Conservation (phyloP, 768 basidiomycete species). For the Leccinellum luteum region DNA sequence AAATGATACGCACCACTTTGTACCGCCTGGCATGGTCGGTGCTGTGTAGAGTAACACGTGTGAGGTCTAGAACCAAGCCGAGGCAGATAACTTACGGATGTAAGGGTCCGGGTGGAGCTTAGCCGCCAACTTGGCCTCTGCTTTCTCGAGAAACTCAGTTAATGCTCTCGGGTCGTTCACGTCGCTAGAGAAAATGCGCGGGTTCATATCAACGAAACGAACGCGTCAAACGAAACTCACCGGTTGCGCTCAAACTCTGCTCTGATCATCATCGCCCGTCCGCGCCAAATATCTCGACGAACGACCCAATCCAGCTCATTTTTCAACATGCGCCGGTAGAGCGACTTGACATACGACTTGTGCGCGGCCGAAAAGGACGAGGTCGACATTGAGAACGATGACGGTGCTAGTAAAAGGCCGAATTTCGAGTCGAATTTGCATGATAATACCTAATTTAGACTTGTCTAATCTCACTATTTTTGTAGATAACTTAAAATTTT, state of each 20-base stretch:
- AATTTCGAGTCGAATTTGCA: constrained; percentile 7
- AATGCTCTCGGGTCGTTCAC: constrained; percentile 83
- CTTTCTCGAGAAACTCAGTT: constrained; percentile 71
- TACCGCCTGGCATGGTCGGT: constrained; percentile 81
- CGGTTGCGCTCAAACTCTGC: constrained; percentile 93
- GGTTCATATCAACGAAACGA: constrained; percentile 13
- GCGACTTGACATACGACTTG: constrained; percentile 83
- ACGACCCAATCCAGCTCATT: constrained; percentile 91
- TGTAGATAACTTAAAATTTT: not conserved
- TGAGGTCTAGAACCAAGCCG: not conserved
- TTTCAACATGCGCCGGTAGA: constrained; percentile 84
- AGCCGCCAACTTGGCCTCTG: constrained; percentile 68
- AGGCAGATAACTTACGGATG: constrained; percentile 62
- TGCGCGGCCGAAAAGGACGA: constrained; percentile 71
- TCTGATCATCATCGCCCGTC: constrained; percentile 79
- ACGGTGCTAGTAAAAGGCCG: not conserved
- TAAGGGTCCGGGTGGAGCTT: constrained; percentile 89
- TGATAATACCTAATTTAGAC: constrained; percentile 16
- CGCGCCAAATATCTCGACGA: constrained; percentile 82
- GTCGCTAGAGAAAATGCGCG: constrained; percentile 45
- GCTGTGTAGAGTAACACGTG: constrained; percentile 42
- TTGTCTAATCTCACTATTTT: not conserved
- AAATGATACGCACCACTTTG: constrained; percentile 77
- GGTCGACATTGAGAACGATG: constrained; percentile 43
- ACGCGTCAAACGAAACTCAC: constrained; percentile 38